Base-by-base conservation (phyloP, 2,329 filamentous ascomycete species). In the Aspergillus chevalieri region DNA sequence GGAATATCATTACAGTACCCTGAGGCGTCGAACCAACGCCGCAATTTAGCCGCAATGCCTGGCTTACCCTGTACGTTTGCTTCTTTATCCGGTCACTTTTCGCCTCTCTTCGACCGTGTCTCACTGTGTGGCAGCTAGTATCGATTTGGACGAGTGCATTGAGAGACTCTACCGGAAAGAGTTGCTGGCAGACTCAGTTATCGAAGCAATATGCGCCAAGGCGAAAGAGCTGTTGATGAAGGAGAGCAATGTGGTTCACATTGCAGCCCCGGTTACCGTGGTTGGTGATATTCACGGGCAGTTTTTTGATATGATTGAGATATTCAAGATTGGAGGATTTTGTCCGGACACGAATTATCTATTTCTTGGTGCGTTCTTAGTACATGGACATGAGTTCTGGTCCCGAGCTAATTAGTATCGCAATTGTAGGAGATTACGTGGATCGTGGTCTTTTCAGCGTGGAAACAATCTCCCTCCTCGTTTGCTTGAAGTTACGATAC, bases 211-310 rank as follows among this genome's bases (percentile, higher is more conserved):
- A 83, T 98, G 93, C 76, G 91, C 93, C 71, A 98, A 98, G 72
- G 93, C 94, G 19, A 98, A 98, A 69, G 93, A 98, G 77, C 79
- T 98, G 61, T 81, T 98, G 60, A 98, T 98, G 93, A 92, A 94
- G 68, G 93, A 98, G 82, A 97, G 92, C 81, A 98, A 98, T 74
- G 93, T 98, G 55, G 93, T 98, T 52, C 93, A 98, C 70, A 94
- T 98, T 55, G 84, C 84, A 61, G 91, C 93, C 28, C 93, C 93
- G 2, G 89, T 98, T 51, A 98, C 93, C 14, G 93, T 98, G 8
- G 93, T 98, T 36, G 93, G 93, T 58, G 93, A 98, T 69, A 98
- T 98, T 59, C 93, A 98, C 71, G 93, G 93, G 51, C 93, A 98
- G 72, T 98, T 98, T 75, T 97, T 92, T 72, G 93, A 98, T 71